Evolutionary conservation across 2,329 filamentous ascomycete genomes (phyloP).

Genomic region (Penicillium occitanis): DNA sequence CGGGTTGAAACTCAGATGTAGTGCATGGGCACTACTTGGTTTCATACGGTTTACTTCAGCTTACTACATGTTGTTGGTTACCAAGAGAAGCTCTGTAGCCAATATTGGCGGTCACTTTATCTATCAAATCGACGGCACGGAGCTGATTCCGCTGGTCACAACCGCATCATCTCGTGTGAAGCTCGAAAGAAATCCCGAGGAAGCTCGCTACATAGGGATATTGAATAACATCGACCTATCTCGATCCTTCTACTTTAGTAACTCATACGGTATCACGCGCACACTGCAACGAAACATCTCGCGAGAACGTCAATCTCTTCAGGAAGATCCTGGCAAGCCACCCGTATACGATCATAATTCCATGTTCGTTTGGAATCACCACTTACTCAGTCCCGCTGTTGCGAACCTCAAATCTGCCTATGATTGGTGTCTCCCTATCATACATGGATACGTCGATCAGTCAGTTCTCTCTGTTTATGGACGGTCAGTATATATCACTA

Average conservation of each 20-base stretch:
- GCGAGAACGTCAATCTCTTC: slow-evolving; percentile 70
- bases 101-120: slow-evolving; percentile 96
- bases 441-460: slow-evolving; percentile 95
- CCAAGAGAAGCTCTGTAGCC: slow-evolving; percentile 91
- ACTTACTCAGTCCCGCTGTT: slow-evolving; percentile 75
- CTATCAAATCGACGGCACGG: slow-evolving; percentile 92
- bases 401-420: slow-evolving; percentile 73
- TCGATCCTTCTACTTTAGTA: slow-evolving; percentile 95
- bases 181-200: slow-evolving; percentile 81
- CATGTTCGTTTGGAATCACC: slow-evolving; percentile 98
- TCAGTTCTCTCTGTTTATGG: slow-evolving; percentile 83
- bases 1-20: slow-evolving; percentile 84
- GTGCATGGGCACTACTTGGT: slow-evolving; percentile 87
- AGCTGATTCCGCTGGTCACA: slow-evolving; percentile 82
- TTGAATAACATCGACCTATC: slow-evolving; percentile 88
- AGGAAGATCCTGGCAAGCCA: slow-evolving; percentile 61
- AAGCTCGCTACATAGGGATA: slow-evolving; percentile 83
- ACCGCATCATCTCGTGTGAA: slow-evolving; percentile 66
- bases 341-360: slow-evolving; percentile 80
- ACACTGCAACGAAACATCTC: slow-evolving; percentile 91
- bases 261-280: slow-evolving; percentile 92
- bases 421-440: slow-evolving; percentile 94
- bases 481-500: slow-evolving; percentile 82
- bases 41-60: slow-evolving; percentile 95
- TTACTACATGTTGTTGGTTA: slow-evolving; percentile 96